Evolutionary conservation across 2,329 filamentous ascomycete genomes (phyloP), one percentile per base, ranked within the genome.

Genomic region (Colletotrichum lupini): DNA sequence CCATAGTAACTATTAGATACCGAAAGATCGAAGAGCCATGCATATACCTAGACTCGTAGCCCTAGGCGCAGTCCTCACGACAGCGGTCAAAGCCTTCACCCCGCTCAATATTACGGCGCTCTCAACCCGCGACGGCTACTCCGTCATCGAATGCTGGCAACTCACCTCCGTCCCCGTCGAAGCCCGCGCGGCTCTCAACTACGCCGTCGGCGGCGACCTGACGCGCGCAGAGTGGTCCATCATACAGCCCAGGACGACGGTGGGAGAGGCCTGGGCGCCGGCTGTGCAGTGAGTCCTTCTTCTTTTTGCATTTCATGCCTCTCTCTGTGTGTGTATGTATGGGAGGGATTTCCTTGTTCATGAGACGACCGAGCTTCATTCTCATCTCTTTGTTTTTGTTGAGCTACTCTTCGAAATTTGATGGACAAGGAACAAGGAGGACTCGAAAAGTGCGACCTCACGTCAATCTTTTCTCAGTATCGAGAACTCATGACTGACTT

Each of bases 101-200:
- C 56, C 71, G 26, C 79, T 87, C 28, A 87, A 85, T 75, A 73
- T 87, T 65, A 87, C 85, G 4, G 81, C 84, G 22, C 72, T 87
- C 30, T 77, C 76, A 56, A 81, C 81, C 1, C 76, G 74, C 19
- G 77, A 83, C 66, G 81, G 82, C 67, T 77, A 78, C 5, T 87
- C 85, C 9, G 80, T 79, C 8, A 75, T 87, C 5, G 83, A 87
- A 77, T 87, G 85, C 81, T 87, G 85, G 85, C 81, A 84, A 69
- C 75, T 87, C 35, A n/a, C 49, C 6, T 62, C 72, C 6, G 28
- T 72, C 12, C 72, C 72, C 9, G 75, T 77, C 24, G 77, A 77
- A 2, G 79, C 79, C 56, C 78, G 77, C 75, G 78, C 79, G 2
- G 81, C 81, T 1, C 61, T 76, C 55, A 82, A 81, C 68, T 82